A percentile compares a stretch with the other conserved stretches of the same genome.
These are phyloP conservation scores for Ustilago lituana DNA, from an alignment of 1,284 basidiomycete genomes.

Conservation along the genomic window DNA sequence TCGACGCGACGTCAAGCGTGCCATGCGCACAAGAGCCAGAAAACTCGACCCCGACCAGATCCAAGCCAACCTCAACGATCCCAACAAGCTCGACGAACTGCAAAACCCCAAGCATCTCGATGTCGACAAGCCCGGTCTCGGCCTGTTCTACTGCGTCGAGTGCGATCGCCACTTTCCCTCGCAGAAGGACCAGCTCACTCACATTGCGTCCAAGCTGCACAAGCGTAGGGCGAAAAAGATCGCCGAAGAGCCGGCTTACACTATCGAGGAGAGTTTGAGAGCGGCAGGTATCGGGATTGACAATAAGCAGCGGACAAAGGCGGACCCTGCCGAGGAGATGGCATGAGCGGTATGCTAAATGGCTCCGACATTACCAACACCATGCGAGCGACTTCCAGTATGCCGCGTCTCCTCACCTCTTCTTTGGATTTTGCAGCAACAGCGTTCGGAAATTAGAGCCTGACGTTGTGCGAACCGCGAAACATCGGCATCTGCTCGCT, in stretches of 20 bases:
- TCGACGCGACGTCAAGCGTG: slow-evolving; percentile 63
- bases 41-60: slow-evolving; percentile 65
- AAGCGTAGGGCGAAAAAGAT: slow-evolving; percentile 64
- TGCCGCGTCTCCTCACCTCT: no score
- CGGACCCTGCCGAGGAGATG: slow-evolving; percentile 22
- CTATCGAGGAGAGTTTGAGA: slow-evolving; percentile 60
- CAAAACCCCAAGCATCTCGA: slow-evolving; percentile 62
- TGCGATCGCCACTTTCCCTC: slow-evolving; percentile 66
- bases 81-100: slow-evolving; percentile 51
- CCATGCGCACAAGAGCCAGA: slow-evolving; percentile 63
- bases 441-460: no score
- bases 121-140: slow-evolving; percentile 65
- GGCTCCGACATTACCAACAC: no score
- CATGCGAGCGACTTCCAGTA: no score
- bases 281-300: slow-evolving; percentile 64
- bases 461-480: no score
- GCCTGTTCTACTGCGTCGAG: slow-evolving; percentile 66
- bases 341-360: no score
- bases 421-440: no score
- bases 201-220: slow-evolving; percentile 62
- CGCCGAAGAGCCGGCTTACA: slow-evolving; percentile 62
- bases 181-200: slow-evolving; percentile 59
- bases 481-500: no score
- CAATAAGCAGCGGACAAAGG: slow-evolving; percentile 54
- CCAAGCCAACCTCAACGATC: slow-evolving; percentile 57